Evolutionary conservation across 1,284 basidiomycete species (phyloP).

Genomic region (Sporisorium exsertum): DNA sequence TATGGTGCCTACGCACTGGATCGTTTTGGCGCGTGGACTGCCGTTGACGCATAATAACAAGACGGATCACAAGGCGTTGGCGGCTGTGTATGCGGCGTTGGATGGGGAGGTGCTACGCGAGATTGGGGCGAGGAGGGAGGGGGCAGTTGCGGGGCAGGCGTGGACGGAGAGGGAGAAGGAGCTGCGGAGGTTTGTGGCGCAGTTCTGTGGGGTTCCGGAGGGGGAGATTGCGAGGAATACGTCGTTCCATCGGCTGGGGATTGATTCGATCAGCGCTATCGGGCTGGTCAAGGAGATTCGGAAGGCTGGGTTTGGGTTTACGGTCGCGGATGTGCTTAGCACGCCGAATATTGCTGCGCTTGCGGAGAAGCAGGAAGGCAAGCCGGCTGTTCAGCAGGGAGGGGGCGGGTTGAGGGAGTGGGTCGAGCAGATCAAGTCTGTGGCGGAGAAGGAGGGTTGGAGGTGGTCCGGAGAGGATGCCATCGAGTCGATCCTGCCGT

Average conservation of each 20-base stretch:
- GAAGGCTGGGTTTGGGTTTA: constrained; percentile 22
- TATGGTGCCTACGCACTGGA: constrained; percentile 63
- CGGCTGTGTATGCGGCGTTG: constrained; percentile 30
- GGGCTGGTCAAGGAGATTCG: constrained; percentile 50
- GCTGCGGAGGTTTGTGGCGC: constrained; percentile 35
- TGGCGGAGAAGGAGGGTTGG: constrained; percentile 22
- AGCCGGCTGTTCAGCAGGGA: background rate
- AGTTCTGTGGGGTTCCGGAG: constrained; percentile 27
- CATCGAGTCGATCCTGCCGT: constrained; percentile 52
- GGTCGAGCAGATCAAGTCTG: constrained; percentile 3
- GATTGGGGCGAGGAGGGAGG: constrained; percentile 29
- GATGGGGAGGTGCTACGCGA: constrained; percentile 28
- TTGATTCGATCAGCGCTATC: constrained; percentile 65
- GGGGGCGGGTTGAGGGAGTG: constrained; percentile 8
- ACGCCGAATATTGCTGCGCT: constrained; percentile 47
- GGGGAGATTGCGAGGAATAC: constrained; percentile 43
- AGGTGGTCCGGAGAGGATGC: constrained; percentile 24
- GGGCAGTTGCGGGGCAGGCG: constrained; percentile 11
- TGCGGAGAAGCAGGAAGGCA: constrained; percentile 26
- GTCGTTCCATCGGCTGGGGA: constrained; percentile 63
- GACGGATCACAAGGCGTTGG: constrained; percentile 55
- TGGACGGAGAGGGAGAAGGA: constrained; percentile 41
- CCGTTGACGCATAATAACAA: constrained; percentile 68
- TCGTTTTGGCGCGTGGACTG: constrained; percentile 45
- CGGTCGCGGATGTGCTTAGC: constrained; percentile 53